Evolutionary conservation across 805 yeast species (phyloP), one percentile per base, ranked within the genome.

Genomic region (Spathaspora gorwiae): DNA sequence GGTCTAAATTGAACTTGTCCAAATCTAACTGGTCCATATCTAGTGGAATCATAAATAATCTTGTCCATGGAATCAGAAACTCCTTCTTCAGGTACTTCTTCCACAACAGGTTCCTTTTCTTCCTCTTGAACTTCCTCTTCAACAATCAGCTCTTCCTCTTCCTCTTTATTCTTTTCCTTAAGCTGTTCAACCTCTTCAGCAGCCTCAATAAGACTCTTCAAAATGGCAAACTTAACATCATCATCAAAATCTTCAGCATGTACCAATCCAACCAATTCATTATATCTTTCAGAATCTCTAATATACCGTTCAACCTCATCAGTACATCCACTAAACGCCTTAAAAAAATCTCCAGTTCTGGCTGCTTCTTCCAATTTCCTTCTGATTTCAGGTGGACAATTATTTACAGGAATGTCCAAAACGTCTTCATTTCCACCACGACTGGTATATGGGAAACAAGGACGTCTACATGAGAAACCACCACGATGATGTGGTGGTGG

Each of bases 401-500:
- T 44, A 26, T 54, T 49, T 35, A 64, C 46, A 15, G 66, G 65
- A 40, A 64, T 57, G 46, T 62, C 66, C 40, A 54, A 55, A 15
- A 53, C 43, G 6, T 50, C 48, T 32, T 59, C 64, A 26, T 48
- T 35, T 7, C 24, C 7, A 5, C 35, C 27, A 12, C 30, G 7
- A 24, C n/a, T 14, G 15, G 24, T 14, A 26, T 26, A 36, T 19
- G 24, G 24, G 24, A 19, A 19, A 19, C 30, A 13, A 36, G 29
- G n/a, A 24, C 2, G 10, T 11, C 15, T 10, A 12, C 10, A 24
- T 9, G 14, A 5, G 6, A 24, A 24, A 29, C 12, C 32, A 9
- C 32, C 6, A 29, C 3, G 26, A 7, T 13, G 26, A 7, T 3
- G 37, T n/a, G 36, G 42, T 26, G 36, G 36, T 7, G 31, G 26